Evolutionary conservation across 2,329 filamentous ascomycete species (phyloP), one percentile per base, ranked within the genome.

Genomic region (Botryosphaeria dothidea): DNA sequence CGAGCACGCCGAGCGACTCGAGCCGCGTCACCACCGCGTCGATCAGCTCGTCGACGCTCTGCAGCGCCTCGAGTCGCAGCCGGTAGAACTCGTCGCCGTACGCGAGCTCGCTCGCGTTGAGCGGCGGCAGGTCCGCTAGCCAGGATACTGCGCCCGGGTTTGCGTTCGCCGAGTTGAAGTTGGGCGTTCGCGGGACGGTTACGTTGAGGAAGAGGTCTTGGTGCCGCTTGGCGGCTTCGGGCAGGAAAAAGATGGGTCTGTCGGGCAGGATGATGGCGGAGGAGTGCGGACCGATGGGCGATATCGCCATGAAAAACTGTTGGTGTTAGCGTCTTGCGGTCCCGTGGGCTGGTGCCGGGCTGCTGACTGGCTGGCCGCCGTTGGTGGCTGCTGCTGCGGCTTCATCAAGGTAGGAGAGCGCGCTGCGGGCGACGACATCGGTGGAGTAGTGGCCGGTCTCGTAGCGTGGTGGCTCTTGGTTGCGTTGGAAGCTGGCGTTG

Each of bases 291-390:
- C 86, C 88, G 4, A 89, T 82, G 0, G 90, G 90, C 0, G 89
- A 86, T 7, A 90, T 80, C 0, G 83, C 83, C 4, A 92, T 73
- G 71, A 92, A 92, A 75, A 92, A 92, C 45, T 27, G 31, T n/a
- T 15, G 17, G 17, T 7, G 38, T 48, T 23, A 27, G 1, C 13
- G 23, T 11, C 19, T 27, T 25, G 45, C 21, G 45, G 17, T 13
- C 17, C 38, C n/a, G n/a, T 6, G 38, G 6, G 21, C 1, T 25
- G 21, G 21, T 3, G 9, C 4, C 7, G 11, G 21, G 8, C 3
- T 27, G 25, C 45, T 19, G 23, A 48, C 45, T 0, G 90, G 90
- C 19, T 83, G 79, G 0, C 80, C 74, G 0, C 80, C 77, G 0
- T 77, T 72, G 2, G 88, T 78, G 0, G 86, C 90, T 61, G 90